Conservation (phyloP, 2,329 filamentous ascomycete species). For the Aspergillus candidus region DNA sequence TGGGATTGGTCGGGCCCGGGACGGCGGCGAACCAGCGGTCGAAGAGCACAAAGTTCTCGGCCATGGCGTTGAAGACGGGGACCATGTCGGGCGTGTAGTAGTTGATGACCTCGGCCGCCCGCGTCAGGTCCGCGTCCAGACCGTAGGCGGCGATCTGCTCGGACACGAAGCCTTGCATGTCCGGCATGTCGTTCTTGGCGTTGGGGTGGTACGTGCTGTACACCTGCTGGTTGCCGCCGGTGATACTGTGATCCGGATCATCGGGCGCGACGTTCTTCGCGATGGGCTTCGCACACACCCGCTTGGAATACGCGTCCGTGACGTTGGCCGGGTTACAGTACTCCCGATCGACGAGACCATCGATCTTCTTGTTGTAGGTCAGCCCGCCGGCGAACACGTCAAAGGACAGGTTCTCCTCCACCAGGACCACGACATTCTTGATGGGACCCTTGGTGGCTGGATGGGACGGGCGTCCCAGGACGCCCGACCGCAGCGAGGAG, state of each 20-base stretch:
- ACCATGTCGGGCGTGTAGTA: constrained; percentile 40
- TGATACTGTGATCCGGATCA: constrained; percentile 41
- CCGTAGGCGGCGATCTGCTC: constrained; percentile 36
- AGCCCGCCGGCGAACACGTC: constrained; percentile 40
- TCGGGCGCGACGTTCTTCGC: constrained; percentile 37
- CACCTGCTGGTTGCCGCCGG: constrained; percentile 39
- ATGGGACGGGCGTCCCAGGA: neutral
- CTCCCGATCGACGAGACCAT: constrained; percentile 24
- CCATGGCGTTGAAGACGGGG: constrained; percentile 36
- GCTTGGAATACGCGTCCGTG: constrained; percentile 16
- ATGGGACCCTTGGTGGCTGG: constrained; percentile 27
- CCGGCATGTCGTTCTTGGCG: constrained; percentile 16
- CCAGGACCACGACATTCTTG: constrained; percentile 45
- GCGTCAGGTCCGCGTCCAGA: constrained; percentile 27
- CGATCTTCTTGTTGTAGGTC: constrained; percentile 31
- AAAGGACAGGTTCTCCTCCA: constrained; percentile 39
- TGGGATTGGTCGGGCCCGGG: constrained; percentile 37
- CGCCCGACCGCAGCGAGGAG: constrained; percentile 6
- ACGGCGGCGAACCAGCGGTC: constrained; percentile 41
- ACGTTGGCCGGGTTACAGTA: constrained; percentile 40
- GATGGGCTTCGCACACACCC: constrained; percentile 33
- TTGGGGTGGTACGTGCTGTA: constrained; percentile 35
- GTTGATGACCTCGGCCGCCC: constrained; percentile 40
- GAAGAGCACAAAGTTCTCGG: constrained; percentile 42
- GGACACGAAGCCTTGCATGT: constrained; percentile 39